These are phyloP conservation scores for Colletotrichum neosansevieriae DNA, from an alignment of 2,329 filamentous ascomycete genomes.

Conservation along the genomic window DNA sequence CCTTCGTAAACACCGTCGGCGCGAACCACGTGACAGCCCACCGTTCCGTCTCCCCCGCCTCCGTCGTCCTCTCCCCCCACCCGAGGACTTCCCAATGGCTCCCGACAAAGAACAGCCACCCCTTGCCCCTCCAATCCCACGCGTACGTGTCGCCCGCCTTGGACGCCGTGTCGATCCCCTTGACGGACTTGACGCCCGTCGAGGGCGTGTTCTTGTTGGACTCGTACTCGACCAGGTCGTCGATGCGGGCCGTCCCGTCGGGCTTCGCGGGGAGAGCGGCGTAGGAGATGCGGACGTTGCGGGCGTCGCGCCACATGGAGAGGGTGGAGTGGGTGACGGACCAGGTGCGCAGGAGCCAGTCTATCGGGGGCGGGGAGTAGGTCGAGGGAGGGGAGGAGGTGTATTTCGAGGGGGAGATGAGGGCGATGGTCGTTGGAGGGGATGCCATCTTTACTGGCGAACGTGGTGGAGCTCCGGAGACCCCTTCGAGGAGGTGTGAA, in stretches of 20 bases:
- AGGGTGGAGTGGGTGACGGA: constrained; percentile 81
- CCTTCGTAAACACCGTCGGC: constrained; percentile 84
- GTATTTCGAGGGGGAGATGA: constrained; percentile 62
- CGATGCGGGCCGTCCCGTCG: constrained; percentile 63
- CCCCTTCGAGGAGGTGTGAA: neutral
- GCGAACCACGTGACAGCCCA: constrained; percentile 91
- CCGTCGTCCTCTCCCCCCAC: constrained; percentile 69
- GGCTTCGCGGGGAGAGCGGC: constrained; percentile 58
- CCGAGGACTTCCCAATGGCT: constrained; percentile 87
- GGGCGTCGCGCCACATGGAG: constrained; percentile 82
- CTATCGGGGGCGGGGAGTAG: constrained; percentile 60
- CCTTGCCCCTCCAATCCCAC: constrained; percentile 85
- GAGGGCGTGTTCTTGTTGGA: constrained; percentile 54
- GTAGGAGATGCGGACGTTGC: constrained; percentile 87
- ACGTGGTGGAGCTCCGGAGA: neutral
- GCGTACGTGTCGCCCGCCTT: constrained; percentile 50
- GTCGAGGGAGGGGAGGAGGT: constrained; percentile 43
- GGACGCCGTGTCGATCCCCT: constrained; percentile 70
- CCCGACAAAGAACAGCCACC: constrained; percentile 77
- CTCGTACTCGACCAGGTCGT: constrained; percentile 81
- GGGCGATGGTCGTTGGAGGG: constrained; percentile 30
- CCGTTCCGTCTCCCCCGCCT: constrained; percentile 59
- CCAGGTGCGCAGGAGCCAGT: constrained; percentile 77
- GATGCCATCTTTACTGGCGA: constrained; percentile 28
- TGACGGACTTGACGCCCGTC: constrained; percentile 67